A percentile compares a stretch with the other conserved stretches of the same genome.
These are phyloP conservation scores for Kernera saxatilis DNA, from an alignment of 345 rosid species.

Conservation along the genomic window DNA sequence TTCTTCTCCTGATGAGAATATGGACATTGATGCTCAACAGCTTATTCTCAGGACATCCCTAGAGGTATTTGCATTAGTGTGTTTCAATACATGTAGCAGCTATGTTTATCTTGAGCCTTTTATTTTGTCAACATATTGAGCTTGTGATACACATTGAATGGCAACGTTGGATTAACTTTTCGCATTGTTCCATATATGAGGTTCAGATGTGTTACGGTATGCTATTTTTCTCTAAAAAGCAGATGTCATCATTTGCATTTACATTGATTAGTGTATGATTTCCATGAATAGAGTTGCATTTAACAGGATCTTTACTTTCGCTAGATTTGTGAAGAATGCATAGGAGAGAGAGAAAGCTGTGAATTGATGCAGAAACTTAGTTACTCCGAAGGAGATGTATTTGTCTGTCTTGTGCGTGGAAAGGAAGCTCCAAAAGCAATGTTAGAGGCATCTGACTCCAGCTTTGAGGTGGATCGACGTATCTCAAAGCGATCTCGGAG, in stretches of 20 bases:
- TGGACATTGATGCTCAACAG: conserved; percentile 43
- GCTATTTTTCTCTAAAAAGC: not conserved
- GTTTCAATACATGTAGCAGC: not conserved
- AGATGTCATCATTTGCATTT: conserved; percentile 2
- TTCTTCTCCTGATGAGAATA: conserved; percentile 48
- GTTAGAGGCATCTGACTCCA: conserved; percentile 67
- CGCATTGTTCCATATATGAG: not conserved
- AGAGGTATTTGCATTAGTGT: conserved; percentile 50
- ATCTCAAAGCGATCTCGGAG: conserved; percentile 83
- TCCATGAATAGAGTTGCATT: not conserved
- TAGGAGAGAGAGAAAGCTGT: conserved; percentile 91
- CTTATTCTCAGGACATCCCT: conserved; percentile 60
- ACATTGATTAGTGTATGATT: not conserved
- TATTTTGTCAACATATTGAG: not conserved
- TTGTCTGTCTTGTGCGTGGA: conserved; percentile 70
- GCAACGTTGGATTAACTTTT: not conserved
- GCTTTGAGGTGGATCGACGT: conserved; percentile 69
- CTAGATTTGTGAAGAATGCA: conserved; percentile 85
- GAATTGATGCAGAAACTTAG: conserved; percentile 83
- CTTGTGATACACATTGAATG: not conserved
- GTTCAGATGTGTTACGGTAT: not conserved
- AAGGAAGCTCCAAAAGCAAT: conserved; percentile 93
- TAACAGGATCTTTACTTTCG: conserved; percentile 2
- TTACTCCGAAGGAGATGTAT: conserved; percentile 69
- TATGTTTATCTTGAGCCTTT: conserved; percentile 4